Conservation (phyloP, 331 rosid genomes). For the Pyrus hybrid region DNA sequence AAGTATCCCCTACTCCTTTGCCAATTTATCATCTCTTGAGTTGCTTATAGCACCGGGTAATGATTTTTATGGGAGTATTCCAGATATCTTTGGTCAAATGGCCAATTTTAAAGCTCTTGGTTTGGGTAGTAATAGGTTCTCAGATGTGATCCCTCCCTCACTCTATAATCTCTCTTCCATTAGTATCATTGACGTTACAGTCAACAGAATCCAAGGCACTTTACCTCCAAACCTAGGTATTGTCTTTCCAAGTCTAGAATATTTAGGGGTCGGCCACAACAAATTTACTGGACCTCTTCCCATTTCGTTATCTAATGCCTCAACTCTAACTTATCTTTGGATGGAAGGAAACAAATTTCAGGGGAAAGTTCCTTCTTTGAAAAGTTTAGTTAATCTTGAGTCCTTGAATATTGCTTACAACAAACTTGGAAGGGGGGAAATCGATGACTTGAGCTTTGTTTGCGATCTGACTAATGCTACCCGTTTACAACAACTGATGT, state of each 20-base stretch:
- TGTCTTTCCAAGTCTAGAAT: neutral
- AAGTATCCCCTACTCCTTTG: neutral
- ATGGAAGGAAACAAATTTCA: neutral
- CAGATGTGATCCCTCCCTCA: neutral
- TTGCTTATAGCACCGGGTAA: fast-evolving
- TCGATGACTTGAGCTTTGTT: neutral
- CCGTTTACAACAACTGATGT: fast-evolving
- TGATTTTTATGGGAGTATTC: neutral
- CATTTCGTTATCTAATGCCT: slow-evolving; percentile 2
- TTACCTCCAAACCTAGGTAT: neutral
- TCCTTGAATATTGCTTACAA: fast-evolving
- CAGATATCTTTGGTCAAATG: neutral
- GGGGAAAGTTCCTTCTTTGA: neutral
- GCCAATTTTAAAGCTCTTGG: fast-evolving
- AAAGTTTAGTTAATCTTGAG: neutral
- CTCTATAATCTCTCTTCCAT: neutral
- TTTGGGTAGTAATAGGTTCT: fast-evolving
- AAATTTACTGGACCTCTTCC: neutral
- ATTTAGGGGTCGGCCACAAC: fast-evolving
- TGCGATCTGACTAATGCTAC: neutral
- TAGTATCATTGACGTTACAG: fast-evolving
- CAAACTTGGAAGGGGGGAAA: neutral
- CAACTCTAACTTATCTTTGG: fast-evolving
- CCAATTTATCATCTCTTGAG: neutral
- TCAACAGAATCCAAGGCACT: neutral